These are phyloP conservation scores for Rutstroemia sp. DNA, from an alignment of 2,329 filamentous ascomycete species.

Conservation along the genomic window DNA sequence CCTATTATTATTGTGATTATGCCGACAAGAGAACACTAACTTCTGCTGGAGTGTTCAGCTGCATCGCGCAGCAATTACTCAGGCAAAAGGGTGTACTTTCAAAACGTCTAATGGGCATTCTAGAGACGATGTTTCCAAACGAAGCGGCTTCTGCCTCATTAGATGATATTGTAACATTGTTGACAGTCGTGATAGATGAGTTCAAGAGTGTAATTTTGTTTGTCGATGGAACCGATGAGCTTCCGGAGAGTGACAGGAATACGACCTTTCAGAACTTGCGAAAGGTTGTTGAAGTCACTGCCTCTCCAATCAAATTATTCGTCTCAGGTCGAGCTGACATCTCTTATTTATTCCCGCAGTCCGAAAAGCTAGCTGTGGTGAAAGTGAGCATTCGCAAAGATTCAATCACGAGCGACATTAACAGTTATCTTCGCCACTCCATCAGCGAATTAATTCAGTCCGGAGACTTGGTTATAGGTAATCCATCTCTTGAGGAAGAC, in stretches of 20 bases:
- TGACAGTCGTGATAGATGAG: background rate
- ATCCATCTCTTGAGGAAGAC: background rate
- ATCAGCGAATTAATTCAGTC: background rate
- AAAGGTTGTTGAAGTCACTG: background rate
- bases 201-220: background rate
- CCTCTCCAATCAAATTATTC: background rate
- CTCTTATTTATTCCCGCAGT: background rate
- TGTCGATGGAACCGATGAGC: background rate
- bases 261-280: background rate
- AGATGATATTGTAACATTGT: background rate
- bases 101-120: background rate
- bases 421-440: background rate
- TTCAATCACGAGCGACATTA: background rate
- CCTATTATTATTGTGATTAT: slow-evolving; percentile 12
- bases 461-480: background rate
- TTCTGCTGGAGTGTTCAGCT: background rate
- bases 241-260: background rate
- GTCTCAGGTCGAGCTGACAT: background rate
- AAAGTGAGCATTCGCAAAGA: background rate
- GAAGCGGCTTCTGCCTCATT: background rate
- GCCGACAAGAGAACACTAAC: slow-evolving; percentile 12
- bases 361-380: background rate
- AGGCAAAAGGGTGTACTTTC: background rate
- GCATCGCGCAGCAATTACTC: background rate
- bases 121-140: background rate